Evolutionary conservation across 805 yeast genomes (phyloP), one percentile per base, ranked within the genome.

Genomic region (Nakazawaea siamensis): DNA sequence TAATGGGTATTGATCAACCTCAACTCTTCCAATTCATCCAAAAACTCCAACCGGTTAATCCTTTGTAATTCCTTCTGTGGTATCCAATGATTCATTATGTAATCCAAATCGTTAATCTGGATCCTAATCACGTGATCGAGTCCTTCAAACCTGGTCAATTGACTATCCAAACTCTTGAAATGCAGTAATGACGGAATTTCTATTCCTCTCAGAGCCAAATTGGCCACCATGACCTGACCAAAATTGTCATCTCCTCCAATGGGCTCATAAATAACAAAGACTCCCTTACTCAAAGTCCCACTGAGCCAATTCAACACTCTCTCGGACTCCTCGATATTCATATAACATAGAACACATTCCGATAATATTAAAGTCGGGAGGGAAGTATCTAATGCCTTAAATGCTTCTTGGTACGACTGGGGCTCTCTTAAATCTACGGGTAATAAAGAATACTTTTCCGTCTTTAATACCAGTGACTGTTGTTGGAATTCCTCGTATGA

Each of bases 11-110:
- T 67, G 30, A 82, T 59, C 26, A 82, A 56, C 35, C 62, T 54
- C 50, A 82, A 65, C 46, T 82, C 94, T 52, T 82, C 94, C 4
- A 79, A 52, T 51, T 82, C 94, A 52, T 82, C 94, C 15, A 83
- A 61, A 43, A 80, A 57, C 51, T 83, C 92, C 25, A 82, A 60
- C 16, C 56, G 43, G 37, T 64, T 61, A 1, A 81, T 66, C 20
- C 81, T 48, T 7, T 43, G 47, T 16, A 54, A 46, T 21, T 72
- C 81, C 1, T 47, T 50, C 0, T 25, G 32, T 8, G 42, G 42
- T 2, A 75, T 52, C 82, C 84, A 76, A 19, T 49, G 34, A 14
- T 42, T 43, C 50, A 54, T 51, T 11, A 61, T 47, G 37, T 37
- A 53, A 36, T 68, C 61, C 47, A 80, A 56, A 43, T 73, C 74